Percentiles rank a stretch among this genome's conserved stretches.
Evolutionary conservation across 1,139 yeast species (phyloP).

Genomic region (Sugiyamaella sp.): DNA sequence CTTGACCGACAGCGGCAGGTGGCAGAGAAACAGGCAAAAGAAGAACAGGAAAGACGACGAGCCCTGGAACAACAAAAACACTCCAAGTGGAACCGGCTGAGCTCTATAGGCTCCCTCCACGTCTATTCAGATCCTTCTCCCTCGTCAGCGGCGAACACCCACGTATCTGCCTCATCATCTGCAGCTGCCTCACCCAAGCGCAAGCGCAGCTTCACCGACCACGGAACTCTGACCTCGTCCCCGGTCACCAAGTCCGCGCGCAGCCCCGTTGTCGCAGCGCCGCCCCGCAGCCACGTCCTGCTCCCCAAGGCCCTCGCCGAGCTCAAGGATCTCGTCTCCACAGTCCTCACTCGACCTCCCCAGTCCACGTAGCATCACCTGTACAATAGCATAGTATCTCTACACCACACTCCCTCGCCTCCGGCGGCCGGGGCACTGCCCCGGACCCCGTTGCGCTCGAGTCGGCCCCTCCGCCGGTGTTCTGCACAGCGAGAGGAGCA

Average conservation of each 20-base stretch:
- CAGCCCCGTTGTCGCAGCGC: background rate
- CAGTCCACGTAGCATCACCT: background rate
- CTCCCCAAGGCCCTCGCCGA: constrained; percentile 24
- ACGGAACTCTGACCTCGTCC: background rate
- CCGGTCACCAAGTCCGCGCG: constrained; percentile 1
- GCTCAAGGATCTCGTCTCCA: constrained; percentile 22
- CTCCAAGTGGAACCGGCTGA: constrained; percentile 17
- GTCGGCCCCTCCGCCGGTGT: no score
- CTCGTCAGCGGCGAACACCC: no score
- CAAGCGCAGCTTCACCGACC: constrained; percentile 19
- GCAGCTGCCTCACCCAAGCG: constrained; percentile 12
- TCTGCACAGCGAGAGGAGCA: constrained; percentile 1
- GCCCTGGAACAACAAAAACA: constrained; percentile 14
- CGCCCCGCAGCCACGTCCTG: background rate
- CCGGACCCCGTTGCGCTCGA: background rate
- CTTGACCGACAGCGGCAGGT: constrained; percentile 9
- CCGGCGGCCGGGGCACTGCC: background rate
- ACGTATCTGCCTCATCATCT: constrained; percentile 2
- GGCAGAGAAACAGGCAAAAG: constrained; percentile 11
- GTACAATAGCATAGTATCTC: background rate
- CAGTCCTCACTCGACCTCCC: constrained; percentile 13
- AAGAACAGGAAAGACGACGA: constrained; percentile 13
- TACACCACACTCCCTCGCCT: background rate
- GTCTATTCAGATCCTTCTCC: no score
- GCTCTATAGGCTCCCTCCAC: constrained; percentile 17